Conservation (phyloP, 768 basidiomycete genomes). For the Lentinula raphanica region DNA sequence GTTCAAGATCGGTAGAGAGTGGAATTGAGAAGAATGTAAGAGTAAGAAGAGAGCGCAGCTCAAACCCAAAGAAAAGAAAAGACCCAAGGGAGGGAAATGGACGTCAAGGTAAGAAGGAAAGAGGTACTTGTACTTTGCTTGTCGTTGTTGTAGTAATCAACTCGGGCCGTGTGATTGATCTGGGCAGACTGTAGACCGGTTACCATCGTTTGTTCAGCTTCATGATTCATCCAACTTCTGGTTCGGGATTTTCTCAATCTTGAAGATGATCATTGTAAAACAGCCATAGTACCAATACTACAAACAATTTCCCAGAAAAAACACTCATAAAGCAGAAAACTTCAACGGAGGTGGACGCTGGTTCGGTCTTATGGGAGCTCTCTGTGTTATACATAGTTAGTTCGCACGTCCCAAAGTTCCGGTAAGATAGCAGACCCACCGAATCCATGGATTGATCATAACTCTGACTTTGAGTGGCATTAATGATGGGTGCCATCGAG, state of each 20-base stretch:
- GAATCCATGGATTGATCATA: slow-evolving; percentile 2
- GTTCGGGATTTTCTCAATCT: too few species aligned
- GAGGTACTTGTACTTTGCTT: background rate
- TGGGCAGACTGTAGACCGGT: too few species aligned
- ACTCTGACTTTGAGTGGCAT: background rate
- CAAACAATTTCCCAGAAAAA: background rate
- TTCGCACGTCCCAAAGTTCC: slow-evolving; percentile 2
- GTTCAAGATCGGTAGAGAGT: slow-evolving; percentile 16
- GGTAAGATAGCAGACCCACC: slow-evolving; percentile 3
- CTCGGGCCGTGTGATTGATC: background rate
- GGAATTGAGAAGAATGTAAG: slow-evolving; percentile 20
- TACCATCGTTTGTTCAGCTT: too few species aligned
- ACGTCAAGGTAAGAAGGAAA: background rate
- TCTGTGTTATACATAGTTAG: slow-evolving; percentile 11
- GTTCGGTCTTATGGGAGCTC: slow-evolving; percentile 24
- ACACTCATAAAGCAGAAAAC: background rate
- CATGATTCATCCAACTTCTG: too few species aligned
- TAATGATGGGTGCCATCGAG: slow-evolving; percentile 1
- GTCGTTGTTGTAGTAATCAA: background rate
- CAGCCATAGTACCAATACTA: background rate
- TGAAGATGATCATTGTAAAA: too few species aligned
- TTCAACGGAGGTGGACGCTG: slow-evolving; percentile 26
- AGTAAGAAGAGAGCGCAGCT: slow-evolving; percentile 32
- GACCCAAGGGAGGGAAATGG: slow-evolving; percentile 19
- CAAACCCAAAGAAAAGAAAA: slow-evolving; percentile 23